Evolutionary conservation across 2,329 filamentous ascomycete species (phyloP).

Genomic region (Orbilia brochopaga): DNA sequence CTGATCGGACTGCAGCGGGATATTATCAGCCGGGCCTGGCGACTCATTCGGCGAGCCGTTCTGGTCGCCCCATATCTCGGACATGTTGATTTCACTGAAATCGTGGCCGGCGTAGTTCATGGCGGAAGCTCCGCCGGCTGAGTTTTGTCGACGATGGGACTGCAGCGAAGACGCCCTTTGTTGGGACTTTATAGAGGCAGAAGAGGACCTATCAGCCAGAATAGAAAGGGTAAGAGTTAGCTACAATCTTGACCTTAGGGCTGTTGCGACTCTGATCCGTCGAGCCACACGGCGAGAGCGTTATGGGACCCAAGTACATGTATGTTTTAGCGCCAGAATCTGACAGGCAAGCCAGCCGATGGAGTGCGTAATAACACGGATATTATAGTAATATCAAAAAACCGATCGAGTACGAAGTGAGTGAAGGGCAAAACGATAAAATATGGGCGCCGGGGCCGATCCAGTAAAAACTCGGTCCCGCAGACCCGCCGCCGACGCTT

Average conservation of each 20-base stretch:
- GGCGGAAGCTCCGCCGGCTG: constrained; percentile 34
- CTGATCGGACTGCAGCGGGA: constrained; percentile 36
- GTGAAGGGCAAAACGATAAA: background rate
- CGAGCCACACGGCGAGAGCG: constrained; percentile 1
- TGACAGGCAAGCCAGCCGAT: constrained; percentile 10
- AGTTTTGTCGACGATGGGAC: constrained; percentile 43
- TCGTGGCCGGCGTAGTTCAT: constrained; percentile 33
- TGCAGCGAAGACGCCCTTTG: constrained; percentile 35
- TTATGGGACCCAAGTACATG: background rate
- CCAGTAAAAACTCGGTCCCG: background rate
- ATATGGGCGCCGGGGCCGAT: constrained; percentile 1
- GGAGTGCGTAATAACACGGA: constrained; percentile 7
- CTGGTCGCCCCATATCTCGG: constrained; percentile 37
- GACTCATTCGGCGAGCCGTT: constrained; percentile 42
- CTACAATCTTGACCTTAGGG: background rate
- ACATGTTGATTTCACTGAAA: constrained; percentile 45
- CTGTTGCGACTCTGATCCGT: constrained; percentile 1
- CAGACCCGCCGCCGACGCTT: background rate
- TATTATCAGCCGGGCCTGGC: constrained; percentile 29
- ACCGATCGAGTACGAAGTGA: background rate
- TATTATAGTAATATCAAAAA: constrained; percentile 9
- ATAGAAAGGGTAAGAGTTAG: background rate
- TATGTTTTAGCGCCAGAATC: constrained; percentile 11
- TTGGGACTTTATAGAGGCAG: constrained; percentile 34
- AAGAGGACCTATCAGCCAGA: constrained; percentile 15